Evolutionary conservation across 495 filamentous ascomycete species (phyloP), one percentile per base, ranked within the genome.

Genomic region (Immersiella caudata): DNA sequence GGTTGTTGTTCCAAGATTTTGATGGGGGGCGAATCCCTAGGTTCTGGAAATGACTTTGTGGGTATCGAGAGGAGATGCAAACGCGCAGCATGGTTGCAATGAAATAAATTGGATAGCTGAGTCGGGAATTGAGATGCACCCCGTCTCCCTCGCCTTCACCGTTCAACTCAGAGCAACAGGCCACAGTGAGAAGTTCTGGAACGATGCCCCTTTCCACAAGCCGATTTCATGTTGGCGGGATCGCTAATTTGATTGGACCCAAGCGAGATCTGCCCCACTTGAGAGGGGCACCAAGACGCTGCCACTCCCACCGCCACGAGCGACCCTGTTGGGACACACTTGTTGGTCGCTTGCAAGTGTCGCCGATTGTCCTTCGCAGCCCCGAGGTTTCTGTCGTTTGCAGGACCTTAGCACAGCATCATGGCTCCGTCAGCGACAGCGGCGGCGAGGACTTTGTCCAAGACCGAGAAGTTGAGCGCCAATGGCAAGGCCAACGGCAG

Each of bases 1-100:
- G 27, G 71, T 69, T 18, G 67, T 85, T 22, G 58, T 70, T 36
- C 75, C 67, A 59, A 73, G 82, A 52, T 82, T 66, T 55, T 79
- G 29, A 46, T 2, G 40, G 40, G 14, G 6, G 56, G 6, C 2
- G 20, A n/a, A n/a, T n/a, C n/a, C n/a, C n/a, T n/a, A n/a, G n/a
- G n/a, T n/a, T n/a, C n/a, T n/a, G n/a, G n/a, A 59, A 8, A 59
- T 6, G 16, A 18, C 18, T 54, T 24, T 6, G n/a, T 6, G 16
- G 18, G 29, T 4, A 33, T 33, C 29, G 29, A 33, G 29, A 33
- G 8, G 29, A 33, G 8, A 33, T 3, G 29, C n/a, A n/a, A n/a
- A n/a, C n/a, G n/a, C n/a, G n/a, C n/a, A n/a, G n/a, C n/a, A n/a
- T n/a, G n/a, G n/a, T n/a, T n/a, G n/a, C n/a, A n/a, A n/a, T n/a